phyloP scores from a whole-genome alignment of 2,329 filamentous ascomycete genomes.

The Trichoderma aggressivum region DNA sequence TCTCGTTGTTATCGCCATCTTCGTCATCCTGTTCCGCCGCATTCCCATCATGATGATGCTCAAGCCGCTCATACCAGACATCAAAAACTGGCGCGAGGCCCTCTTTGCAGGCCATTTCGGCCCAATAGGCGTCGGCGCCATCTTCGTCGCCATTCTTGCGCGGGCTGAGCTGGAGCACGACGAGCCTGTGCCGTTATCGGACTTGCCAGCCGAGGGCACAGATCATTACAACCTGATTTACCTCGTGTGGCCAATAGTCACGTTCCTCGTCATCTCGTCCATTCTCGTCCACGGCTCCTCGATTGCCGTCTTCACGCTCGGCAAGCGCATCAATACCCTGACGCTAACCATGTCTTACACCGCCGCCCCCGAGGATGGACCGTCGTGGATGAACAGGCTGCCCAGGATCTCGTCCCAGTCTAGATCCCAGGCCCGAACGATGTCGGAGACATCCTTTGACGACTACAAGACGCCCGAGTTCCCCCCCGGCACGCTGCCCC shows the following conservation, averaged over 20 bases:
- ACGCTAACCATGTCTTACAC: conserved; percentile 97
- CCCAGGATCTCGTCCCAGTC: conserved; percentile 66
- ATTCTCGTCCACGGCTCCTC: conserved; percentile 98
- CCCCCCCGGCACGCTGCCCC: conserved; percentile 68
- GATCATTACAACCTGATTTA: conserved; percentile 69
- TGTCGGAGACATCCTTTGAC: conserved; percentile 73
- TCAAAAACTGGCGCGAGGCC: conserved; percentile 97
- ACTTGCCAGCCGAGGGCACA: conserved; percentile 52
- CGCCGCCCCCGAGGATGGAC: conserved; percentile 79
- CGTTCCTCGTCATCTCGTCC: conserved; percentile 89
- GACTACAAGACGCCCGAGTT: conserved; percentile 59
- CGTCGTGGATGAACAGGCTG: conserved; percentile 91
- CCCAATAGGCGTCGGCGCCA: conserved; percentile 93
- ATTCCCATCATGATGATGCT: conserved; percentile 91
- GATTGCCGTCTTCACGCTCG: conserved; percentile 93
- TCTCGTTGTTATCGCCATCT: conserved; percentile 85
- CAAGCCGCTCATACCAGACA: conserved; percentile 90
- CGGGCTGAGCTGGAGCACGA: conserved; percentile 84
- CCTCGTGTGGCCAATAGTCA: conserved; percentile 92
- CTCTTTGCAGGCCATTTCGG: conserved; percentile 97
- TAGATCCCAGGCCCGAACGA: conserved; percentile 78
- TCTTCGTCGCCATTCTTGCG: conserved; percentile 91
- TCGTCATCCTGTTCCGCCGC: conserved; percentile 92
- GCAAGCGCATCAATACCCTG: conserved; percentile 96
- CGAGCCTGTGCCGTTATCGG: conserved; percentile 67